Conservation (phyloP, 805 yeast species). For the Saturnispora bothae region DNA sequence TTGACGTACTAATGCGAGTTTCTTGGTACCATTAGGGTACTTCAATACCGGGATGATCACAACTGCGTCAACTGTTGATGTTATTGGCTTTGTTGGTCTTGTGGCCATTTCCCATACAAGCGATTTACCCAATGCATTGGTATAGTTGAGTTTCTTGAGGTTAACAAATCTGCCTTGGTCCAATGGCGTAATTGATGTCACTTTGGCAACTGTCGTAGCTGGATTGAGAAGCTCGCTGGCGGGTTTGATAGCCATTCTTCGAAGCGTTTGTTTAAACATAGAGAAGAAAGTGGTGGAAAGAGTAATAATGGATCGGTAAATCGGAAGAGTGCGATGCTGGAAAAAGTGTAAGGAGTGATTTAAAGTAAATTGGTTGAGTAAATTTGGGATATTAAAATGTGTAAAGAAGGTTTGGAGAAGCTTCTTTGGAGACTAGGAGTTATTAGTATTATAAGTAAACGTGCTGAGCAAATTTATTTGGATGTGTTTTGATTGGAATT, state of each 20-base stretch:
- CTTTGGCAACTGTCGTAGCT: slow-evolving; percentile 20
- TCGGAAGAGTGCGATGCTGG: no score
- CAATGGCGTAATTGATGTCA: slow-evolving; percentile 25
- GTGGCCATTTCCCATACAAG: slow-evolving; percentile 91
- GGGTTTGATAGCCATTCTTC: no score
- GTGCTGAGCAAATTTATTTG: not conserved
- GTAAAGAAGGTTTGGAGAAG: no score
- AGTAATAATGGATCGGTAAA: no score
- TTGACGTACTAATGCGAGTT: slow-evolving; percentile 67
- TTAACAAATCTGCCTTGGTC: slow-evolving; percentile 57
- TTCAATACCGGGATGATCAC: slow-evolving; percentile 65
- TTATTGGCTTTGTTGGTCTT: slow-evolving; percentile 58
- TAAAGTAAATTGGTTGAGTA: no score
- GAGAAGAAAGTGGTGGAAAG: no score
- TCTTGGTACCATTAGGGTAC: slow-evolving; percentile 28
- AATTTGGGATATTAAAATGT: no score
- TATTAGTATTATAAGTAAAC: not conserved
- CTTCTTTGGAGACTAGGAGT: no score
- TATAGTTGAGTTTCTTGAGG: slow-evolving; percentile 53
- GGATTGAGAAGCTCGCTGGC: slow-evolving; percentile 14
- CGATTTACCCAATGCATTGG: slow-evolving; percentile 57
- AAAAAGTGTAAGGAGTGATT: no score
- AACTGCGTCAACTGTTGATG: slow-evolving; percentile 75
- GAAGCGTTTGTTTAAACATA: no score
- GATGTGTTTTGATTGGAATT: no score